Percentiles rank a stretch among this genome's conserved stretches.
Conservation (phyloP, 306 rosid species). For the Lupinus albus region DNA sequence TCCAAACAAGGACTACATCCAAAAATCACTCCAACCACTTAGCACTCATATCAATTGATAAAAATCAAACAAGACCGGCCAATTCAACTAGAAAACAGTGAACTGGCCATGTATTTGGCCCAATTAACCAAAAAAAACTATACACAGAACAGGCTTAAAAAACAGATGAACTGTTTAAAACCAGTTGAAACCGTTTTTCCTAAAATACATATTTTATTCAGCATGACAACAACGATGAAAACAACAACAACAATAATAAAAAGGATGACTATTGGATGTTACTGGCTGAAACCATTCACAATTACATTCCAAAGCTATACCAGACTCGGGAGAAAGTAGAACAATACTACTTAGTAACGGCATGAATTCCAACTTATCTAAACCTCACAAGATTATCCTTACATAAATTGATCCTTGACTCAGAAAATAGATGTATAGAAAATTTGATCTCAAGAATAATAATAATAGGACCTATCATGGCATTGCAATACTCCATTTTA, state of each 20-base stretch:
- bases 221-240: neutral
- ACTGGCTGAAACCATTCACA: conserved; percentile 15
- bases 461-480: conserved; percentile 20
- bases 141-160: neutral
- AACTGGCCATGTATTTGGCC: neutral
- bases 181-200: too few species aligned
- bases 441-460: conserved; percentile 15
- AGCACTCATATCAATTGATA: neutral
- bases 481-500: conserved; percentile 18
- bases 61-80: neutral
- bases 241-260: neutral
- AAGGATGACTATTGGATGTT: conserved; percentile 2
- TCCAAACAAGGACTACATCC: conserved; percentile 14
- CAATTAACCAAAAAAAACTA: neutral
- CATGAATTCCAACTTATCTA: neutral
- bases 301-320: conserved; percentile 19
- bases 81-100: too few species aligned
- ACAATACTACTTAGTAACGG: neutral
- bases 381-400: conserved; percentile 12
- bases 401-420: conserved; percentile 15
- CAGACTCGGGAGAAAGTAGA: neutral
- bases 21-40: neutral
- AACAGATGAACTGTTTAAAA: too few species aligned
- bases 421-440: conserved; percentile 23
- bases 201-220: neutral